Conservation (phyloP, 1,284 basidiomycete genomes). For the Veloporphyrellus conicus region DNA sequence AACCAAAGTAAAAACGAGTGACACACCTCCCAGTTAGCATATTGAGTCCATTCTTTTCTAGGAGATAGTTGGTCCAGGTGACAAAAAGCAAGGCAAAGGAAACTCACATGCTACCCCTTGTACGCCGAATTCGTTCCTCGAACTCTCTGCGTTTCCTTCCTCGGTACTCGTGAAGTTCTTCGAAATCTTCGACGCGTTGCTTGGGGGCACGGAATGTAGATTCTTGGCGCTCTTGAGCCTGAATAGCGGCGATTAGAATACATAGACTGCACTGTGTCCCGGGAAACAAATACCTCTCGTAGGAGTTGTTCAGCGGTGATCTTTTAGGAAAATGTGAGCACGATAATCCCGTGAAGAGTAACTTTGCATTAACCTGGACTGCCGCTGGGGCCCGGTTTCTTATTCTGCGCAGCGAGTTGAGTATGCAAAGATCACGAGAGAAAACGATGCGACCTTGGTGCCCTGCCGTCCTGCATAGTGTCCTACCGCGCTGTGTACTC, state of each 20-base stretch:
- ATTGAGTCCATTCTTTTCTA: slow-evolving; percentile 78
- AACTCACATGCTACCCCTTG: slow-evolving; percentile 76
- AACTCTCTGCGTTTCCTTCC: slow-evolving; percentile 95
- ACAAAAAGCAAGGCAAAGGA: not conserved
- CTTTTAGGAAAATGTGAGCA: slow-evolving; percentile 39
- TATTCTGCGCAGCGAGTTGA: slow-evolving; percentile 48
- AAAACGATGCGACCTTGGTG: slow-evolving; percentile 41
- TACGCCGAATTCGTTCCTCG: slow-evolving; percentile 91
- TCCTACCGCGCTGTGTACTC: not conserved
- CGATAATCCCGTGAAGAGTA: not conserved
- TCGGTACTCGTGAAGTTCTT: slow-evolving; percentile 94
- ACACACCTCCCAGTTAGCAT: slow-evolving; percentile 77
- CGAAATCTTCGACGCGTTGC: slow-evolving; percentile 93
- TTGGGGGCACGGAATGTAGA: slow-evolving; percentile 86
- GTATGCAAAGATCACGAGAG: not conserved
- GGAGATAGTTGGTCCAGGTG: slow-evolving; percentile 10
- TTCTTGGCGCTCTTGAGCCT: slow-evolving; percentile 97
- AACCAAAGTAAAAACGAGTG: no score
- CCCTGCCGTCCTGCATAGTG: slow-evolving; percentile 53
- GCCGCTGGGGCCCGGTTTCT: slow-evolving; percentile 93
- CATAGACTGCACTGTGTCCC: not conserved
- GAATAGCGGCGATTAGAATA: slow-evolving; percentile 11
- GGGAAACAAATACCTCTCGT: slow-evolving; percentile 63
- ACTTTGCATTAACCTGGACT: slow-evolving; percentile 60
- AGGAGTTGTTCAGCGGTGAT: slow-evolving; percentile 98